Conservation (phyloP, 1,284 basidiomycete genomes). For the Tremellales sp. region DNA sequence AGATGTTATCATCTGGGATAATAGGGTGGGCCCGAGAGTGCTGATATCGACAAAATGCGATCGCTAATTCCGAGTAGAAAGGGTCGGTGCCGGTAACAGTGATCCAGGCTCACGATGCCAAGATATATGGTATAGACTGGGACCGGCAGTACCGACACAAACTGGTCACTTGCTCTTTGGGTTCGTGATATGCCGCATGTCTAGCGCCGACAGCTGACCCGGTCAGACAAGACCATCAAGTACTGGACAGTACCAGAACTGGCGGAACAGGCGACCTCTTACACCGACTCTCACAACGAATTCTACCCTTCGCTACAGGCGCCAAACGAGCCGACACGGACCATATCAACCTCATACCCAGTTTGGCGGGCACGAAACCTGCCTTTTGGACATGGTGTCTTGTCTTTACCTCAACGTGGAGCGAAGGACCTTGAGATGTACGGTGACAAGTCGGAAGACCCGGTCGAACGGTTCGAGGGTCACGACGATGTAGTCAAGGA, state of each 20-base stretch:
- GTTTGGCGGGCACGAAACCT: slow-evolving; percentile 91
- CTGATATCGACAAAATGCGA: neutral
- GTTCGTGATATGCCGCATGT: slow-evolving; percentile 11
- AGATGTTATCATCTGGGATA: slow-evolving; percentile 55
- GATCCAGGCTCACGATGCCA: slow-evolving; percentile 74
- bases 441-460: slow-evolving; percentile 38
- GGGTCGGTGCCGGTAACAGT: slow-evolving; percentile 75
- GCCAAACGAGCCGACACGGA: slow-evolving; percentile 53
- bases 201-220: neutral
- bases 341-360: slow-evolving; percentile 75
- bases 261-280: slow-evolving; percentile 7
- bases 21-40: slow-evolving; percentile 22
- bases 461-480: slow-evolving; percentile 74
- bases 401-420: slow-evolving; percentile 86
- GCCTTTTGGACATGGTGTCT: slow-evolving; percentile 85
- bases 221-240: slow-evolving; percentile 78
- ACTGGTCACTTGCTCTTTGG: slow-evolving; percentile 81
- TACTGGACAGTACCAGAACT: slow-evolving; percentile 60
- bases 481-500: slow-evolving; percentile 94
- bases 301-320: slow-evolving; percentile 24
- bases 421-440: slow-evolving; percentile 84
- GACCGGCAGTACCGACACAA: slow-evolving; percentile 67
- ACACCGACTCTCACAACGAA: slow-evolving; percentile 12
- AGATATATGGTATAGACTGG: slow-evolving; percentile 97
- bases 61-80: slow-evolving; percentile 57